Evolutionary conservation across 2,329 filamentous ascomycete species (phyloP).

Genomic region (Penicillium verrucosum): DNA sequence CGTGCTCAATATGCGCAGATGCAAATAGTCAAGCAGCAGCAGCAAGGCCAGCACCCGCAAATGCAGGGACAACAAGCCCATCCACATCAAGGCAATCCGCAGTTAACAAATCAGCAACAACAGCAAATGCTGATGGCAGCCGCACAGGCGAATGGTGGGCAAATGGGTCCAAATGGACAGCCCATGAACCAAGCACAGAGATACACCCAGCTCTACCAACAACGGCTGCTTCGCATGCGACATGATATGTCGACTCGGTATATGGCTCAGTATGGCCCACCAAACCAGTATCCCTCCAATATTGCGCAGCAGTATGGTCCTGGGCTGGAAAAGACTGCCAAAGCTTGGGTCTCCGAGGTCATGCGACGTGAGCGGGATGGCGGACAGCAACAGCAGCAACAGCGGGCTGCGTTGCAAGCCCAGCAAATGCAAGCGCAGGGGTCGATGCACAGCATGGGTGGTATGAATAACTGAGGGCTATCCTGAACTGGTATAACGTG

Average conservation of each 20-base stretch:
- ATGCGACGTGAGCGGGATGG: slow-evolving; percentile 39
- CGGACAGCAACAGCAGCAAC: slow-evolving; percentile 31
- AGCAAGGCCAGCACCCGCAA: slow-evolving; percentile 23
- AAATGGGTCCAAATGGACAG: slow-evolving; percentile 33
- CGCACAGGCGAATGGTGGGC: slow-evolving; percentile 39
- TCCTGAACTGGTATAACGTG: background rate
- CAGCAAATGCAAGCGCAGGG: slow-evolving; percentile 42
- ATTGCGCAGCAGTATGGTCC: slow-evolving; percentile 38
- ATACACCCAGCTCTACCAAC: slow-evolving; percentile 38
- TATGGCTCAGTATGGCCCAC: slow-evolving; percentile 39
- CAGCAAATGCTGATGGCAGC: slow-evolving; percentile 40
- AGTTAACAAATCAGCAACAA: slow-evolving; percentile 37
- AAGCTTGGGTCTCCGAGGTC: slow-evolving; percentile 37
- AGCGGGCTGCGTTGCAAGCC: slow-evolving; percentile 33
- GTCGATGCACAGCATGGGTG: slow-evolving; percentile 40
- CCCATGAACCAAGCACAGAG: slow-evolving; percentile 30
- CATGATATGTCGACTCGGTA: slow-evolving; percentile 39
- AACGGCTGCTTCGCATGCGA: slow-evolving; percentile 34
- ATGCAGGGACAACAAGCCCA: slow-evolving; percentile 28
- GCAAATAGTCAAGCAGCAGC: slow-evolving; percentile 36
- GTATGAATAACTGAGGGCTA: slow-evolving; percentile 33
- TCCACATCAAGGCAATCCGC: slow-evolving; percentile 32
- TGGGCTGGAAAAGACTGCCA: slow-evolving; percentile 38
- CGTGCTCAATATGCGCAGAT: slow-evolving; percentile 39
- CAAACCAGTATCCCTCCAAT: slow-evolving; percentile 38